Conservation (phyloP, 768 basidiomycete species). For the Tremella yokohamensis region DNA sequence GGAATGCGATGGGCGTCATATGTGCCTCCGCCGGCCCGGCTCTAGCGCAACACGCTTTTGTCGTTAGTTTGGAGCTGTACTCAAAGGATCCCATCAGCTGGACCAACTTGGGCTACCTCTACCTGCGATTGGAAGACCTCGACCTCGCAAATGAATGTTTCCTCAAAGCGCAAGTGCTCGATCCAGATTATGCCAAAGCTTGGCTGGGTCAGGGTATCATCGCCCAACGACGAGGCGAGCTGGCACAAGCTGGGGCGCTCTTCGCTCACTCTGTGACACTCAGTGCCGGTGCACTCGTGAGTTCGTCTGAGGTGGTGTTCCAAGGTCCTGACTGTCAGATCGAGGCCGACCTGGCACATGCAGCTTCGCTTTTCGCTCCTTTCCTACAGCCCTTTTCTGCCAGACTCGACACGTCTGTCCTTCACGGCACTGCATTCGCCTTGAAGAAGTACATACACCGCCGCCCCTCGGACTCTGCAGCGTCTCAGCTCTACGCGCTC, state of each 20-base stretch:
- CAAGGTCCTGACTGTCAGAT: constrained; percentile 57
- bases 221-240: constrained; percentile 51
- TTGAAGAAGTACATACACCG: constrained; percentile 70
- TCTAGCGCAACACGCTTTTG: constrained; percentile 84
- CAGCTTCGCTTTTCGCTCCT: constrained; percentile 59
- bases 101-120: constrained; percentile 85
- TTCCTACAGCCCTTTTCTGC: constrained; percentile 25
- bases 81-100: constrained; percentile 75
- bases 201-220: constrained; percentile 76
- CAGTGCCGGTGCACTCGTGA: constrained; percentile 49
- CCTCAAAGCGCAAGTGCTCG: constrained; percentile 79
- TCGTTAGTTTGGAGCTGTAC: constrained; percentile 81
- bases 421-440: constrained; percentile 76
- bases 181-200: constrained; percentile 80
- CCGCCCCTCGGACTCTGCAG: constrained; percentile 66
- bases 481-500: constrained; percentile 76
- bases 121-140: constrained; percentile 69
- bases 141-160: constrained; percentile 84
- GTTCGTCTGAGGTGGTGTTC: too few species aligned
- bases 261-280: constrained; percentile 50
- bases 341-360: constrained; percentile 74
- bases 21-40: constrained; percentile 66
- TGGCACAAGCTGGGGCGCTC: constrained; percentile 63
- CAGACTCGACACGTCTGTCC: constrained; percentile 51
- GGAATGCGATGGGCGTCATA: constrained; percentile 76